Conservation (phyloP, 371 early-diverging fungal species). For the Rhizopus arrhizus region DNA sequence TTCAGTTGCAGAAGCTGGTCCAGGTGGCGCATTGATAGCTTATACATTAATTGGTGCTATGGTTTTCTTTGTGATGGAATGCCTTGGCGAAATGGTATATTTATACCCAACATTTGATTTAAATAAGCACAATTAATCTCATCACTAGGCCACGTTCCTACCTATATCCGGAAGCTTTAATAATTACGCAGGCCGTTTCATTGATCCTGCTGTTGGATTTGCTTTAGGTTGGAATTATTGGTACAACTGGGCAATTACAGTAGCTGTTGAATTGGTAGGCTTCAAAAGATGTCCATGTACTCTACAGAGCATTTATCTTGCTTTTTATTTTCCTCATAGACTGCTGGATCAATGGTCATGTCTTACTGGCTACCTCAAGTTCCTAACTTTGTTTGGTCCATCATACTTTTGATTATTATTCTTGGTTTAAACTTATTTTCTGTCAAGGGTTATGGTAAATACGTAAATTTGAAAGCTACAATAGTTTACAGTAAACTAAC, state of each 20-base stretch:
- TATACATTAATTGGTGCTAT: slow-evolving; percentile 71
- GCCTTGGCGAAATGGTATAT: slow-evolving; percentile 79
- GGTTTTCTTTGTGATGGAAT: slow-evolving; percentile 80
- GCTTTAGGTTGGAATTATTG: slow-evolving; percentile 79
- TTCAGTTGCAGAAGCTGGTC: slow-evolving; percentile 74
- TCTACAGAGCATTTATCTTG: neutral
- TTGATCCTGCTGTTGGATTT: slow-evolving; percentile 81
- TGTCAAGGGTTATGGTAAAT: slow-evolving; percentile 51
- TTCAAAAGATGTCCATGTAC: too few relatives aligned
- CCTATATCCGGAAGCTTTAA: slow-evolving; percentile 85
- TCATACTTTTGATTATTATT: slow-evolving; percentile 42
- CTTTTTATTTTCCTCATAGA: slow-evolving; percentile 4
- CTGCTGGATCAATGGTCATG: slow-evolving; percentile 34
- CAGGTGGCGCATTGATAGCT: slow-evolving; percentile 75
- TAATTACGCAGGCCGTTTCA: slow-evolving; percentile 77
- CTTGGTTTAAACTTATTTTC: slow-evolving; percentile 50
- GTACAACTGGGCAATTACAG: slow-evolving; percentile 76
- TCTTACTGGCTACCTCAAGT: slow-evolving; percentile 71
- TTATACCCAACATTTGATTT: neutral
- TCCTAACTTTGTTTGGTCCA: slow-evolving; percentile 50
- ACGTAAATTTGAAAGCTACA: neutral
- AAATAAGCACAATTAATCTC: neutral
- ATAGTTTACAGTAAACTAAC: neutral
- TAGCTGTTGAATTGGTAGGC: slow-evolving; percentile 64
- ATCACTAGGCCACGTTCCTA: slow-evolving; percentile 56